Evolutionary conservation across 106 monocot genomes (phyloP), one percentile per base, ranked within the genome.

Genomic region (Platanthera guangdongensis): DNA sequence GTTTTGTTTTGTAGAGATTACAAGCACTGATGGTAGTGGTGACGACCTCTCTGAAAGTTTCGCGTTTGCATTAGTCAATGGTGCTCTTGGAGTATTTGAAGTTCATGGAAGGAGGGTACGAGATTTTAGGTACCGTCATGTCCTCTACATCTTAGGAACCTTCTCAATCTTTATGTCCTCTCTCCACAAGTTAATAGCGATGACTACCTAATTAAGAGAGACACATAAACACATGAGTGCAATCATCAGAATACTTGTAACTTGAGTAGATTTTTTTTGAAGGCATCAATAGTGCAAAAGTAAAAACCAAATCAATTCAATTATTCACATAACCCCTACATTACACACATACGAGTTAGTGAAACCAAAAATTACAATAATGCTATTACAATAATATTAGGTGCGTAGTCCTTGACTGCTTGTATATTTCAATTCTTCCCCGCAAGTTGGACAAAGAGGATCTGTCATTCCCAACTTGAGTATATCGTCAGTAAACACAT

Each of bases 41-140:
- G 99, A 99, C 85, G 99, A 99, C 50, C 77, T 76, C 72, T 89
- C 88, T 57, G 99, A 99, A 77, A 99, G 94, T 87, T 99, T 99
- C 88, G 91, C 99, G 57, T 99, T 99, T 90, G 92, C 99, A 71
- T 78, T 99, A 81, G 90, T 87, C 57, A 99, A 99, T 88, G 99
- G 99, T 76, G 99, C 94, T 52, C 92, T 99, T 83, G 99, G 99
- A 55, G 99, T 99, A 18, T 99, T 99, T 94, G 99, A 99, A 85
- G 99, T 99, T 73, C 87, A 94, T 77, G 99, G 99, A 63, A 88
- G 99, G 70, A 86, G 99, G 52, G 94, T 99, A 86, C 79, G 94
- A 59, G 99, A 99, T 80, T 99, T 99, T 78, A 99, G 94, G 99
- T 99, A 82, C 39, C 47, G 2, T 21, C 45, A 4, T 3, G 6